phyloP scores from a whole-genome alignment of 805 yeast species.

The Ogataea degrootiae region DNA sequence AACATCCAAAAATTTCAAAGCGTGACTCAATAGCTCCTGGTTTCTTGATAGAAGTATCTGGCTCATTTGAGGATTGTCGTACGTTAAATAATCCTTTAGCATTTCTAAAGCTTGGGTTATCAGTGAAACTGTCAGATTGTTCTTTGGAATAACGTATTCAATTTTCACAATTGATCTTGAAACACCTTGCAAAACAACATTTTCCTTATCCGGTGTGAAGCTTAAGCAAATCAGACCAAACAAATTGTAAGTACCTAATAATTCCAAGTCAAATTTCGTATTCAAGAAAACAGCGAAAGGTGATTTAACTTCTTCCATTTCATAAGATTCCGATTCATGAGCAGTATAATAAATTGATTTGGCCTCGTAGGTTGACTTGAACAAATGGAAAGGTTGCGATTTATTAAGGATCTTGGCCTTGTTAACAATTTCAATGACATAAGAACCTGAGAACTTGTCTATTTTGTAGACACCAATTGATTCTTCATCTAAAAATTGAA shows the following conservation, averaged over 20 bases:
- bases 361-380: constrained; percentile 38
- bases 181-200: constrained; percentile 23
- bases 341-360: constrained; percentile 58
- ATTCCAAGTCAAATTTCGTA: constrained; percentile 34
- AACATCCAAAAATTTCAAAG: constrained; percentile 7
- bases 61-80: constrained; percentile 29
- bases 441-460: constrained; percentile 25
- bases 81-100: constrained; percentile 30
- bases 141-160: constrained; percentile 23
- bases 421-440: constrained; percentile 52
- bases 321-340: constrained; percentile 52
- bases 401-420: constrained; percentile 74
- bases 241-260: constrained; percentile 30
- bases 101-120: constrained; percentile 35
- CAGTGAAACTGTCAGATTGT: constrained; percentile 33
- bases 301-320: constrained; percentile 51
- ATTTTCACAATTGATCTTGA: constrained; percentile 20
- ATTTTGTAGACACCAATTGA: constrained; percentile 20
- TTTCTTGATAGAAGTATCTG: constrained; percentile 28
- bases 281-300: constrained; percentile 67
- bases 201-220: constrained; percentile 12
- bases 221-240: constrained; percentile 24
- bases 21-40: constrained; percentile 15
- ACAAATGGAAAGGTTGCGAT: constrained; percentile 81
- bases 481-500: constrained; percentile 24